phyloP scores from a whole-genome alignment of 179 eudicot genomes.

The Sideroxylon spinosum region DNA sequence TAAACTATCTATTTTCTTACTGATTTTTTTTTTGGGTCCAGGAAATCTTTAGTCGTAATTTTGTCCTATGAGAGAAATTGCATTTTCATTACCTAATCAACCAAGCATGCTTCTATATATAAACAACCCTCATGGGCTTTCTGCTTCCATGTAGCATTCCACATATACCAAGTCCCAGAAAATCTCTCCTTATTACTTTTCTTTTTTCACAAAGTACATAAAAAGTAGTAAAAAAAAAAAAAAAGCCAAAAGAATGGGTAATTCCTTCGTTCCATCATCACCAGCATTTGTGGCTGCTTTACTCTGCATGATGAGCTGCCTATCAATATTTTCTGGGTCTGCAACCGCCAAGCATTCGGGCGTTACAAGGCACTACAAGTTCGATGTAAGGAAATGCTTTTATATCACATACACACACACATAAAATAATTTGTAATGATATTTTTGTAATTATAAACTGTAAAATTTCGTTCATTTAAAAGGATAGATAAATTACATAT shows the following conservation, averaged over 20 bases:
- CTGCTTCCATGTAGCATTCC: too few relatives aligned
- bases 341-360: slow-evolving; percentile 10
- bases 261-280: slow-evolving; percentile 1
- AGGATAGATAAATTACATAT: too few relatives aligned
- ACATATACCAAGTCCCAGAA: neutral
- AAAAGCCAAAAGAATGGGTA: neutral
- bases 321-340: neutral
- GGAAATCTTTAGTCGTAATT: neutral
- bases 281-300: slow-evolving; percentile 1
- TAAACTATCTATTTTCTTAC: neutral
- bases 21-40: neutral
- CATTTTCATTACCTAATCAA: neutral
- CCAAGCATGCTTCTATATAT: slow-evolving; percentile 13
- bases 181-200: neutral
- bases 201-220: neutral
- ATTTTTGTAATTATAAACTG: neutral
- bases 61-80: neutral
- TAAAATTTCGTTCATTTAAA: neutral
- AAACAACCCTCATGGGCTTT: neutral
- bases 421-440: too few relatives aligned
- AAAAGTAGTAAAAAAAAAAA: too few relatives aligned
- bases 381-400: slow-evolving; percentile 36
- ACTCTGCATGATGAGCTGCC: neutral
- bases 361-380: slow-evolving; percentile 54
- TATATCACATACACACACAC: neutral